Evolutionary conservation across 331 rosid species (phyloP).

Genomic region (Pyrus hybrid): DNA sequence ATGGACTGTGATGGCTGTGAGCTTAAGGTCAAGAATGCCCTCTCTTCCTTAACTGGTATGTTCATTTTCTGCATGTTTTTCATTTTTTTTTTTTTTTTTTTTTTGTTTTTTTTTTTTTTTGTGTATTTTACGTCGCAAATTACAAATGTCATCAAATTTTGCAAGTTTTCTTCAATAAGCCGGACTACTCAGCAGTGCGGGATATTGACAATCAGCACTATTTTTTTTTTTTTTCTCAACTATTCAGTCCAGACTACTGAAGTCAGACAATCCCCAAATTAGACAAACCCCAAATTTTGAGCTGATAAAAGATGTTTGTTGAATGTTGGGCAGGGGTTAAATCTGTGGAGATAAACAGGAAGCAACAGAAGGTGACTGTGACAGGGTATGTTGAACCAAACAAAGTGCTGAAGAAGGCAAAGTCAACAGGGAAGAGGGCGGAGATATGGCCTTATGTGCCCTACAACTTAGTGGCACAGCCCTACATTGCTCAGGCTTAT

Average conservation of each 20-base stretch:
- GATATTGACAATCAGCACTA: too few species aligned
- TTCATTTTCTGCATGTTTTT: neutral
- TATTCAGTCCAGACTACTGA: too few species aligned
- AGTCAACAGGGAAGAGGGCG: conserved; percentile 77
- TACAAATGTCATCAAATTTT: too few species aligned
- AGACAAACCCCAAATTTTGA: too few species aligned
- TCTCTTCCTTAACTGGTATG: conserved; percentile 71
- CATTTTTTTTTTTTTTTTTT: neutral
- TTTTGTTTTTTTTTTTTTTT: too few species aligned
- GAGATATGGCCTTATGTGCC: conserved; percentile 98
- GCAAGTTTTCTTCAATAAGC: too few species aligned
- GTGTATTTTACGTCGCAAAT: too few species aligned
- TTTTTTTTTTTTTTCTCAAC: too few species aligned
- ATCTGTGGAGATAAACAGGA: conserved; percentile 85
- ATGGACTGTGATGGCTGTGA: conserved; percentile 99
- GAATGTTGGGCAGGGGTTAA: conserved; percentile 49
- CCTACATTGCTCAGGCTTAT: conserved; percentile 63
- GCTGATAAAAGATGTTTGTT: too few species aligned
- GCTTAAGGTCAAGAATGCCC: conserved; percentile 83
- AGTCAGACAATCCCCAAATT: too few species aligned
- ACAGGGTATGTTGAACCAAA: conserved; percentile 71
- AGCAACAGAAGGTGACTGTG: conserved; percentile 87
- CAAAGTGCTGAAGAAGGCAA: conserved; percentile 90
- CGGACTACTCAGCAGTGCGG: too few species aligned
- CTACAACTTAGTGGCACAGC: conserved; percentile 73